Conservation (phyloP, 345 rosid genomes). For the Dovyalis caffra region DNA sequence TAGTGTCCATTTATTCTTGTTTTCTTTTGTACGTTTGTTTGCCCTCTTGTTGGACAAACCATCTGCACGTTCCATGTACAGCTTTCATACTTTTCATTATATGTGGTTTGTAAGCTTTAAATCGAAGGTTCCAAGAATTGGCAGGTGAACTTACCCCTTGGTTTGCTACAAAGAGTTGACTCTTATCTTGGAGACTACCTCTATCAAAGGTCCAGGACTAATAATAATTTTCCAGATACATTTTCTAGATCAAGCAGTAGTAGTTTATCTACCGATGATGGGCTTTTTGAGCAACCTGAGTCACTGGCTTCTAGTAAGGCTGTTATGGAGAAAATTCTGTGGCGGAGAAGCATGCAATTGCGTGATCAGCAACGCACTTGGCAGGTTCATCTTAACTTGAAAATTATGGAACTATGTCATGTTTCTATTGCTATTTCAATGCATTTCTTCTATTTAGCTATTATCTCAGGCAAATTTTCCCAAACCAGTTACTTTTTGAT, state of each 20-base stretch:
- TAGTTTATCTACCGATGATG: conserved; percentile 63
- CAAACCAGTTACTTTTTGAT: neutral
- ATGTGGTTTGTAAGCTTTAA: neutral
- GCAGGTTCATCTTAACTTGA: conserved; percentile 60
- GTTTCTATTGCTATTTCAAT: neutral
- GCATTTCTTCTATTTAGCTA: neutral
- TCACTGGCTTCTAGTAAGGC: conserved; percentile 46
- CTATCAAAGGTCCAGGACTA: conserved; percentile 45
- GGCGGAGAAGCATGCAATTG: conserved; percentile 57
- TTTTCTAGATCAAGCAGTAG: conserved; percentile 57
- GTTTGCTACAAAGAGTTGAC: conserved; percentile 59
- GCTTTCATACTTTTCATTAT: neutral
- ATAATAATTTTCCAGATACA: conserved; percentile 39
- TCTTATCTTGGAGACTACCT: conserved; percentile 63
- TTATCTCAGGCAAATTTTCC: too few species aligned
- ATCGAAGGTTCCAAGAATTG: conserved; percentile 14
- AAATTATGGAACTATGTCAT: conserved; percentile 8
- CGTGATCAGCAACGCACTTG: conserved; percentile 61
- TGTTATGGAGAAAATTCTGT: conserved; percentile 50
- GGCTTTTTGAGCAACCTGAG: conserved; percentile 66
- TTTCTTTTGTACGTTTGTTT: neutral
- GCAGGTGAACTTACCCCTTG: conserved; percentile 61
- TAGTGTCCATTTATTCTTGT: neutral
- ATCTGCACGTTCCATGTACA: neutral
- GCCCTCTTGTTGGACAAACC: neutral